Base-by-base conservation (phyloP, 331 rosid genomes). In the Quercus lobata region DNA sequence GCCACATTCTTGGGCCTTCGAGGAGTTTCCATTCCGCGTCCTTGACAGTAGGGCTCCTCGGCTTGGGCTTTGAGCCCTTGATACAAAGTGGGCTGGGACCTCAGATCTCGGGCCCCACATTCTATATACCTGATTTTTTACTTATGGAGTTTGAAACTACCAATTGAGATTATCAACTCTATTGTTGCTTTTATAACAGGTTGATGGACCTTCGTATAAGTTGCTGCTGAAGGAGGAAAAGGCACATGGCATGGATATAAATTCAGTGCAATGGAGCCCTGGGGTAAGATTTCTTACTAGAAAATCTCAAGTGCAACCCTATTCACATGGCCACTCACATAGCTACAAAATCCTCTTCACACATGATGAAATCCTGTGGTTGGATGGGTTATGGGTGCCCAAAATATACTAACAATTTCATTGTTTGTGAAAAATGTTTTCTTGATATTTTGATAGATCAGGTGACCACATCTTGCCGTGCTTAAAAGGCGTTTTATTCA, bases 261-360 rank as follows among this genome's bases (percentile, higher is more conserved):
- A 94, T 83, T 90, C 86, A 35, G 97, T 92, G 85, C 97, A 92
- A 76, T 92, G 97, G 98, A 88, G 96, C 89, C 92, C 90, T 80
- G 97, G 97, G 94, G 98, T 94, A 90, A 88, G 94, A 75, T 80
- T 84, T 79, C 78, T 21, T 37, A 70, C 60, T 58, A 15, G 19
- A 18, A 60, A 41, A 34, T 61, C 32, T 79, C 68, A 69, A 61
- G 18, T 71, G 62, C 62, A 76, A 76, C 54, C 49, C 41, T 74
- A 57, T 83, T 73, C 71, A 80, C 22, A 44, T 16, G 16, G 71
- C 71, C 58, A 35, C 44, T 69, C 71, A 80, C 22, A 44, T 7
- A 7, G 17, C 5, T 49, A 49, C 18, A 12, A 49, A 49, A 49
- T 49, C 5, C 1, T n/a, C 27, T 66, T 32, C 27, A 0, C n/a